Evolutionary conservation across 208 protist species (phyloP).

Genomic region (Lotmaria passim): DNA sequence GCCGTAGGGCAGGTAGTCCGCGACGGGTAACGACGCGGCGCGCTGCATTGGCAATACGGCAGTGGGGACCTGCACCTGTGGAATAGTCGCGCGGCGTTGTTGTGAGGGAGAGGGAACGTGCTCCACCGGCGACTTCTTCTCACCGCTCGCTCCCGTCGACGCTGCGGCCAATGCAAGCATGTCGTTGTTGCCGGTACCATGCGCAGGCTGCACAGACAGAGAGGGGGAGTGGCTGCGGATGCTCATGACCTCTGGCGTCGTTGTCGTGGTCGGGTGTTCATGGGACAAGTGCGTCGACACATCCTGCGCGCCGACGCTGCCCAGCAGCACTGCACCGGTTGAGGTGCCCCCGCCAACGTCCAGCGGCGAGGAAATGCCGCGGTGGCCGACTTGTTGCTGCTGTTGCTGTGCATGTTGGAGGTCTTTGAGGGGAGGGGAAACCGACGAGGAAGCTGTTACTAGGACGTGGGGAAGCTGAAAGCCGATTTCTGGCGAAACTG

Average conservation of each 20-base stretch:
- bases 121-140: constrained; percentile 9
- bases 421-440: constrained; percentile 10
- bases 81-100: background rate
- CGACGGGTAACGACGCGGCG: constrained; percentile 8
- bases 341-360: background rate
- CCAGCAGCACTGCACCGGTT: background rate
- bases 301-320: background rate
- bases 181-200: constrained; percentile 25
- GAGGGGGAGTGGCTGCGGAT: constrained; percentile 6
- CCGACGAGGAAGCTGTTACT: constrained; percentile 11
- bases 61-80: background rate
- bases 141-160: background rate
- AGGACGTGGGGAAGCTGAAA: constrained; percentile 26
- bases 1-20: background rate
- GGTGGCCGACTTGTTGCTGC: background rate
- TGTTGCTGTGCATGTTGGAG: constrained; percentile 2
- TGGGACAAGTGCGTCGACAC: background rate
- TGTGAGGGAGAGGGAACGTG: constrained; percentile 9
- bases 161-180: constrained; percentile 13
- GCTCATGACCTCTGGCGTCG: constrained; percentile 2
- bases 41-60: constrained; percentile 5
- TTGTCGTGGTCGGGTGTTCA: background rate
- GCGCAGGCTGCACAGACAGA: constrained; percentile 8
- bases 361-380: background rate
- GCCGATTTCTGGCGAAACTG: background rate